Evolutionary conservation across 202 grass and related monocot genomes (phyloP).

Genomic region (Miscanthus sacchariflorus): DNA sequence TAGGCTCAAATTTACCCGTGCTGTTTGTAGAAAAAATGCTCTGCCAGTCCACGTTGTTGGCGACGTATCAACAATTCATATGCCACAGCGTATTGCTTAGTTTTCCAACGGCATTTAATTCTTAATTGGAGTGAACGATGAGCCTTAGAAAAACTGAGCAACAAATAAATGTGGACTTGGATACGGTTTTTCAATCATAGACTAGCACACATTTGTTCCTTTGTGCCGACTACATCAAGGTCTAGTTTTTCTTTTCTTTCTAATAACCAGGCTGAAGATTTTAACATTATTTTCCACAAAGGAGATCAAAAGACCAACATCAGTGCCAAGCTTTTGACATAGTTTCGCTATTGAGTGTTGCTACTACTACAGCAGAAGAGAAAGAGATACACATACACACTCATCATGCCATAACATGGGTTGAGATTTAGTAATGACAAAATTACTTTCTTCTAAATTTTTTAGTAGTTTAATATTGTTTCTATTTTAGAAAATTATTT

Average conservation of each 20-base stretch:
- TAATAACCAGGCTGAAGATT: neutral
- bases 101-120: neutral
- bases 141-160: neutral
- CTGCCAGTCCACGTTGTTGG: neutral
- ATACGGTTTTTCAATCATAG: neutral
- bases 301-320: neutral
- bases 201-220: neutral
- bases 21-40: neutral
- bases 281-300: neutral
- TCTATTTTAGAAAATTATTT: neutral
- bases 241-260: neutral
- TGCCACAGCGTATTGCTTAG: neutral
- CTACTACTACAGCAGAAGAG: neutral
- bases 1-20: neutral
- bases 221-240: neutral
- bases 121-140: neutral
- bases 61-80: neutral
- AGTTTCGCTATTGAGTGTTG: neutral
- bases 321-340: neutral
- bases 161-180: neutral
- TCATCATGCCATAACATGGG: neutral
- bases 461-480: neutral
- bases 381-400: neutral
- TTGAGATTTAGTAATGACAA: no score
- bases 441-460: neutral